Evolutionary conservation across 208 protist genomes (phyloP).

Genomic region (Trypanosoma scelopori): DNA sequence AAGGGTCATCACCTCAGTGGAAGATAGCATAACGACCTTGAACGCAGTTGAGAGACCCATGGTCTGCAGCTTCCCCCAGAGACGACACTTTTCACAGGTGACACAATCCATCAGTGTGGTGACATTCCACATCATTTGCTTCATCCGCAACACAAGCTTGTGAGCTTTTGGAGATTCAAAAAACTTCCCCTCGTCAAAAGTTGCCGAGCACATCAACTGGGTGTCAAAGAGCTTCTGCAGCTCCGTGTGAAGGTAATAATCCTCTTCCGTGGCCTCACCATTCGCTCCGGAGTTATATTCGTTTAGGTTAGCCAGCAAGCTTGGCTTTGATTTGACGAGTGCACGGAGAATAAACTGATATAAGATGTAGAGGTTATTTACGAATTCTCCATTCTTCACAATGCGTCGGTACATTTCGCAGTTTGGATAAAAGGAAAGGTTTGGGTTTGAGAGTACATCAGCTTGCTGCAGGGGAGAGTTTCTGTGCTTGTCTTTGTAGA

Average conservation of each 20-base stretch:
- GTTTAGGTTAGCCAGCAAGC: constrained; percentile 49
- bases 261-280: constrained; percentile 41
- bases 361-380: constrained; percentile 86
- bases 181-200: constrained; percentile 85
- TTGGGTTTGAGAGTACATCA: constrained; percentile 71
- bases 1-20: constrained; percentile 27
- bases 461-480: constrained; percentile 48
- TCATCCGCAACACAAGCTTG: constrained; percentile 72
- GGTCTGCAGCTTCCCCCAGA: constrained; percentile 90
- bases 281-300: constrained; percentile 54
- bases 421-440: constrained; percentile 86
- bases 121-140: constrained; percentile 75
- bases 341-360: constrained; percentile 89
- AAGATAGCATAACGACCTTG: constrained; percentile 71
- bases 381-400: constrained; percentile 49
- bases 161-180: constrained; percentile 56
- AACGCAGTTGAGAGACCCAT: constrained; percentile 85
- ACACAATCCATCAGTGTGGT: constrained; percentile 91
- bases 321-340: constrained; percentile 63
- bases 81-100: constrained; percentile 91
- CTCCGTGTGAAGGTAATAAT: constrained; percentile 44
- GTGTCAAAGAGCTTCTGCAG: constrained; percentile 64
- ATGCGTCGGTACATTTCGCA: constrained; percentile 81
- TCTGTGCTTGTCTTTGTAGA: constrained; percentile 66
- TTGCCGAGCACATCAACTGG: constrained; percentile 56